Conservation (phyloP, 164 flowering plant genomes). For the Annona cherimola region DNA sequence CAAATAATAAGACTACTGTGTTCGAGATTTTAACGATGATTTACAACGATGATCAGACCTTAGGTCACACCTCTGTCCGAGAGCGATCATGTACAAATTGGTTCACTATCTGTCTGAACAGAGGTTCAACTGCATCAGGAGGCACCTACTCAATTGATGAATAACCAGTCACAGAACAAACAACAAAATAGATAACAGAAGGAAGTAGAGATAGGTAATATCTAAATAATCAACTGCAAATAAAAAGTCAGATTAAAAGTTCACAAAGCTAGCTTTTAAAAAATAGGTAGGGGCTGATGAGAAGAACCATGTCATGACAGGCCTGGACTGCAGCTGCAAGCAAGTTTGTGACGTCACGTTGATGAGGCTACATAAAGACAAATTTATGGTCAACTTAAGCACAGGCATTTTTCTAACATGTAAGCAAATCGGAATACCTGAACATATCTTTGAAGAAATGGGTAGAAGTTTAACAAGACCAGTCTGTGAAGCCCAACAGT, state of each 20-base stretch:
- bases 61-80: constrained; percentile 67
- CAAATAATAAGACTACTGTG: constrained; percentile 5
- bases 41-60: constrained; percentile 1
- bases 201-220: neutral
- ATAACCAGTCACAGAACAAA: constrained; percentile 4
- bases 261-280: too few species aligned
- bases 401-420: neutral
- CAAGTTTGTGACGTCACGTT: constrained; percentile 73
- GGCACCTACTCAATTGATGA: constrained; percentile 57
- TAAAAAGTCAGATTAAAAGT: too few species aligned
- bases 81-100: constrained; percentile 92
- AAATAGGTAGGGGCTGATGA: too few species aligned
- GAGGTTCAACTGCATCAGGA: constrained; percentile 88
- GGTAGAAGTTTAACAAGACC: constrained; percentile 68
- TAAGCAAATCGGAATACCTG: constrained; percentile 43
- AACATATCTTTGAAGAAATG: constrained; percentile 70
- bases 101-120: constrained; percentile 84
- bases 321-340: constrained; percentile 98
- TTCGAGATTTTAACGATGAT: neutral
- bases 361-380: constrained; percentile 74
- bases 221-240: neutral
- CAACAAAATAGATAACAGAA: neutral
- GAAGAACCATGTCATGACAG: constrained; percentile 88
- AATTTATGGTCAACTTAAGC: neutral
- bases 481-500: constrained; percentile 81